Base-by-base conservation (phyloP, 2,329 filamentous ascomycete genomes). In the Setomelanomma holmii region DNA sequence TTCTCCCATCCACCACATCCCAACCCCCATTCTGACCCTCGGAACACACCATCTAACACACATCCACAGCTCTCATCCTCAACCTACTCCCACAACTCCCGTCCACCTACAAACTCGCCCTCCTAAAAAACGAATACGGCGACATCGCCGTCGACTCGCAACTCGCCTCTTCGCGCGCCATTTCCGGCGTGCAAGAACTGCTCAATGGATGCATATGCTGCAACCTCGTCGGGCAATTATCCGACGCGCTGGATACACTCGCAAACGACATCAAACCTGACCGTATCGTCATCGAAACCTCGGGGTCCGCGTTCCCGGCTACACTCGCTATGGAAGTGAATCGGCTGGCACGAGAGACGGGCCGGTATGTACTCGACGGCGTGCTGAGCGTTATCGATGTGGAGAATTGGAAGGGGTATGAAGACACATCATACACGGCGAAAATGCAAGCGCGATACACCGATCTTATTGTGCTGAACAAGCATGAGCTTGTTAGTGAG, bases 161-260 rank as follows among this genome's bases (percentile, higher is more conserved):
- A 74, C 88, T 99, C 23, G 93, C 95, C 14, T 83, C 89, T 0
- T 89, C 89, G 12, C 86, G 86, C 43, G 87, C 93, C 57, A 92
- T 99, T 63, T 89, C 91, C 1, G 93, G 92, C 49, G 93, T 96
- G 4, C 89, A 90, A 66, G 95, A 99, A 76, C 84, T 99, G 1
- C 87, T 99, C 47, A 96, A 96, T 74, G 95, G 93, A 61, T 98
- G 95, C 78, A 98, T 99, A 76, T 99, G 95, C 84, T 99, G 95
- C 80, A 98, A 98, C 73, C 88, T 98, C 21, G 93, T 99, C 55
- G 95, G 95, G 14, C 91, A 96, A 75, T 86, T 99, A 6, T 85
- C 86, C 53, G 86, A 89, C 41, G 93, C 93, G 1, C 86, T 99
- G 16, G 78, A 84, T 38, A 87, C 95, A 68, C 86, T 99, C 35